Conservation (phyloP, 352 stramenopile genomes). For the Phytopythium cucurbitacearum region DNA sequence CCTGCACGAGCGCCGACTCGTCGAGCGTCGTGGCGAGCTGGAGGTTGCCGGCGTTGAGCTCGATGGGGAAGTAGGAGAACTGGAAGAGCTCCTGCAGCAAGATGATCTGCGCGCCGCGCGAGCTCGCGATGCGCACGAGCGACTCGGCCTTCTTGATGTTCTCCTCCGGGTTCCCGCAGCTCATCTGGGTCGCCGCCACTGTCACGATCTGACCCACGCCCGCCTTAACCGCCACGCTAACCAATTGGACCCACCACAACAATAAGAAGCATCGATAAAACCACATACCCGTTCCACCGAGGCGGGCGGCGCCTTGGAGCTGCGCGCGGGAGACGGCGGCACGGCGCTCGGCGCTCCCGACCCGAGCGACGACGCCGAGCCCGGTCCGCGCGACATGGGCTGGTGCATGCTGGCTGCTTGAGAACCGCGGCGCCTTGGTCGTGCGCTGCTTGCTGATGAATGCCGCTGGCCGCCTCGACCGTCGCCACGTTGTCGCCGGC, state of each 20-base stretch:
- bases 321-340: not conserved
- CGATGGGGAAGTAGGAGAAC: conserved; percentile 90
- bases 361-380: conserved; percentile 18
- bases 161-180: conserved; percentile 77
- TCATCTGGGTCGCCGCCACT: conserved; percentile 86
- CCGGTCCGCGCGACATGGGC: conserved; percentile 25
- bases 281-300: conserved; percentile 48
- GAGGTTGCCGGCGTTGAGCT: conserved; percentile 88
- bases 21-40: conserved; percentile 80
- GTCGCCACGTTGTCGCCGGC: not conserved
- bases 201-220: conserved; percentile 55
- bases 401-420: conserved; percentile 21
- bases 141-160: conserved; percentile 91
- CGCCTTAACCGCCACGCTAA: no score
- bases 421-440: no score
- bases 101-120: conserved; percentile 85
- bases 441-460: not conserved
- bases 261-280: not conserved
- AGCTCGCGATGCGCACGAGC: conserved; percentile 86
- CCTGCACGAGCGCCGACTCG: conserved; percentile 80
- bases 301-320: conserved; percentile 37
- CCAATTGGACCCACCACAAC: no score
- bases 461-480: not conserved
- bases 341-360: conserved; percentile 9
- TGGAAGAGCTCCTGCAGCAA: conserved; percentile 91